Percentiles rank a stretch among this genome's conserved stretches.
Evolutionary conservation across 306 rosid species (phyloP).

Genomic region (Lathyrus sativus): DNA sequence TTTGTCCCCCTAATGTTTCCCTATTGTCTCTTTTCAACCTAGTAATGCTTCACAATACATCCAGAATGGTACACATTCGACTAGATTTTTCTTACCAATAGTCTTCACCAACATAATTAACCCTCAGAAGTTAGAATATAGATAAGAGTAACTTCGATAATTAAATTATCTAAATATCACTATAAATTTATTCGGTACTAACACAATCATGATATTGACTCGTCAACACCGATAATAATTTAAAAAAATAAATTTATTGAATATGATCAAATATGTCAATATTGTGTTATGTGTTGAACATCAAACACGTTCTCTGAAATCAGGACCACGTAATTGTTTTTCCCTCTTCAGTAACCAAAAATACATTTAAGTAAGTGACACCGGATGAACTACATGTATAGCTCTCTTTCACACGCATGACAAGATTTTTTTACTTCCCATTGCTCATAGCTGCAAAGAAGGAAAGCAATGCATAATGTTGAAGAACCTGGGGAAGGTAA

Average conservation of each 20-base stretch:
- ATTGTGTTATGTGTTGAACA: too few species aligned
- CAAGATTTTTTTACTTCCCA: background rate
- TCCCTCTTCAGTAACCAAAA: too few species aligned
- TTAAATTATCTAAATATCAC: background rate
- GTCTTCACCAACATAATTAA: background rate
- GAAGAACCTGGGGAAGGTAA: background rate
- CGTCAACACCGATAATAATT: too few species aligned
- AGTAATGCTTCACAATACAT: slow-evolving; percentile 10
- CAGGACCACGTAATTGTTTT: too few species aligned
- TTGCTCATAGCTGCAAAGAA: background rate
- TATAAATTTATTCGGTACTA: background rate
- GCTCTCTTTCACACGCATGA: background rate
- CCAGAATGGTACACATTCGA: background rate
- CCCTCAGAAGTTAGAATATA: background rate
- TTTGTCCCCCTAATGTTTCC: slow-evolving; percentile 7
- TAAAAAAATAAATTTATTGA: too few species aligned
- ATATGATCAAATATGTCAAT: too few species aligned
- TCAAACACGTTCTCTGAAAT: too few species aligned
- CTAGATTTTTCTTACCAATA: background rate
- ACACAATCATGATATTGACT: too few species aligned
- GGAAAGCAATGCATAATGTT: background rate
- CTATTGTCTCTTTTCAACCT: slow-evolving; percentile 1
- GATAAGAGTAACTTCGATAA: too few species aligned
- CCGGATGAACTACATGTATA: background rate
- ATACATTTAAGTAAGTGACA: too few species aligned